A percentile compares a stretch with the other conserved stretches of the same genome.
Conservation (phyloP, 2,329 filamentous ascomycete species). For the Aspergillus clavatus region DNA sequence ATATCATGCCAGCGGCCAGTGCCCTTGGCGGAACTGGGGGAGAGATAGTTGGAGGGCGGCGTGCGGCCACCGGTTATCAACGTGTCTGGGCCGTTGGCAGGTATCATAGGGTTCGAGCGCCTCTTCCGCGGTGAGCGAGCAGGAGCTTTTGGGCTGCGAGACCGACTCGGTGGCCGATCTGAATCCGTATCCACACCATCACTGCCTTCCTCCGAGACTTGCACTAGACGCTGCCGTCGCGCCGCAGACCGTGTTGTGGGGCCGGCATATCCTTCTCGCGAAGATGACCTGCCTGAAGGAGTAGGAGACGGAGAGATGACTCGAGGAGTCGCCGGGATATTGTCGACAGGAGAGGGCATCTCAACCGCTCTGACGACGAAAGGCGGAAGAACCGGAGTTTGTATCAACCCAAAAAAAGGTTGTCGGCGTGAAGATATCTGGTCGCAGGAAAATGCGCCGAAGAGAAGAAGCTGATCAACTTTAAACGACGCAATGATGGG, state of each 20-base stretch:
- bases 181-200: constrained; percentile 49
- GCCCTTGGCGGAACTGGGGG: constrained; percentile 42
- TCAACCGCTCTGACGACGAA: constrained; percentile 33
- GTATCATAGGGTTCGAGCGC: constrained; percentile 38
- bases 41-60: constrained; percentile 35
- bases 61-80: constrained; percentile 32
- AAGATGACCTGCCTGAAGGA: constrained; percentile 45
- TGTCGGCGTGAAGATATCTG: constrained; percentile 12
- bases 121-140: constrained; percentile 43
- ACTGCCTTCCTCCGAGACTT: constrained; percentile 43
- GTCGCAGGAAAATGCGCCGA: constrained; percentile 22
- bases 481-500: constrained; percentile 34
- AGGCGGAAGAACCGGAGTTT: constrained; percentile 45
- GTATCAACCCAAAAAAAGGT: constrained; percentile 24
- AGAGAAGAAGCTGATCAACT: constrained; percentile 13
- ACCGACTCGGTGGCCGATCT: constrained; percentile 62
- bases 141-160: constrained; percentile 35
- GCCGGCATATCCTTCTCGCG: constrained; percentile 61
- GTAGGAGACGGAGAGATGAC: constrained; percentile 87
- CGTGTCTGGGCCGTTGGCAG: constrained; percentile 37
- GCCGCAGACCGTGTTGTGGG: constrained; percentile 73
- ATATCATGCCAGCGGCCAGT: constrained; percentile 76
- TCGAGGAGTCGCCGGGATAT: constrained; percentile 72
- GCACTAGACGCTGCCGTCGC: constrained; percentile 49
- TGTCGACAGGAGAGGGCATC: constrained; percentile 47